phyloP scores from a whole-genome alignment of 1,284 basidiomycete species.

The Cryptococcus sp. region DNA sequence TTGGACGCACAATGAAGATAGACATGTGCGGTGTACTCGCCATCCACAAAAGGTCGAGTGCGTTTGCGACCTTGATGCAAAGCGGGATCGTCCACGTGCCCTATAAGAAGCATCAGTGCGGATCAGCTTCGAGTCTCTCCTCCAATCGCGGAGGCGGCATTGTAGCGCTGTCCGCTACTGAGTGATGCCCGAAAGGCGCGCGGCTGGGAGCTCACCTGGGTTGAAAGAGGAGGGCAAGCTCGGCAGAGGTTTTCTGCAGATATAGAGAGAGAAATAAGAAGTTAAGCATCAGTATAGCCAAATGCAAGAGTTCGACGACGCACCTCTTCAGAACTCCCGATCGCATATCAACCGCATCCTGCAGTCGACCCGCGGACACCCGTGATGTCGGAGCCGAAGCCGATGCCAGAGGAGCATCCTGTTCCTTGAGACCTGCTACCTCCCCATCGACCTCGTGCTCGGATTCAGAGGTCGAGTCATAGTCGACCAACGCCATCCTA shows the following conservation, averaged over 20 bases:
- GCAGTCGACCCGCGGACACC: background rate
- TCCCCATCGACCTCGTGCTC: background rate
- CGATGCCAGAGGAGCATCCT: too few relatives aligned
- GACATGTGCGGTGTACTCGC: constrained; percentile 51
- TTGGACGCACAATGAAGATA: constrained; percentile 40
- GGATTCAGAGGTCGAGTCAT: constrained; percentile 14
- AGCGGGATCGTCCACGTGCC: constrained; percentile 32
- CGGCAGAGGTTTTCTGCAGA: constrained; percentile 16
- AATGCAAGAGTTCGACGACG: too few relatives aligned
- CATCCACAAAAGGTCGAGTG: constrained; percentile 47
- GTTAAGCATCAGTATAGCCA: too few relatives aligned
- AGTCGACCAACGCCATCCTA: constrained; percentile 20
- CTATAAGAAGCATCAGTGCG: too few relatives aligned
- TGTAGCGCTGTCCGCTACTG: too few relatives aligned
- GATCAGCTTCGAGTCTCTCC: too few relatives aligned
- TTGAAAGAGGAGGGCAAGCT: constrained; percentile 16
- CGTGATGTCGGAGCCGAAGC: too few relatives aligned
- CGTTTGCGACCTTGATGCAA: constrained; percentile 48
- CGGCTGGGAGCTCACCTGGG: constrained; percentile 3
- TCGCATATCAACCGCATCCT: background rate
- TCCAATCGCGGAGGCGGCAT: too few relatives aligned
- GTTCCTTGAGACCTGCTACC: background rate
- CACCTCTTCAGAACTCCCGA: background rate
- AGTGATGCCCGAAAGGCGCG: too few relatives aligned
- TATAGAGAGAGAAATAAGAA: too few relatives aligned